Percentiles rank a stretch among this genome's conserved stretches.
phyloP scores from a whole-genome alignment of 192 early-diverging fungal genomes.

The Coemansia sp. region DNA sequence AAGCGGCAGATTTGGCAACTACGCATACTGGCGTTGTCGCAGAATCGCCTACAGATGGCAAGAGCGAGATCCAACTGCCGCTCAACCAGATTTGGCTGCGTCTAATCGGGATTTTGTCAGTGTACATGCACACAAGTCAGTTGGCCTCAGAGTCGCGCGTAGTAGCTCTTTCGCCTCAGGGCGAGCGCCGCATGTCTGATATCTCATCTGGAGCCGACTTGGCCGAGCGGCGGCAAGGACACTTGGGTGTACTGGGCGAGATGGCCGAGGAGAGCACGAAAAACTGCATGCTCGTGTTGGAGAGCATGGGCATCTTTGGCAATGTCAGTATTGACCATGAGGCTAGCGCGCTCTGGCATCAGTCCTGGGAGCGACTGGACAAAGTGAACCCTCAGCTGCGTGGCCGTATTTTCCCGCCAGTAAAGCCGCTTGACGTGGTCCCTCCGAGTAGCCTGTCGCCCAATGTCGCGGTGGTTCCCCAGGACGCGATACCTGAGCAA shows the following conservation, averaged over 20 bases:
- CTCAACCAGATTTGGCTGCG: constrained; percentile 46
- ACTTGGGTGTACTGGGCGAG: constrained; percentile 49
- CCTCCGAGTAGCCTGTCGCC: neutral
- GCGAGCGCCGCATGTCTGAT: neutral
- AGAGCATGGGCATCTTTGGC: constrained; percentile 46
- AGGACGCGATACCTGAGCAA: neutral
- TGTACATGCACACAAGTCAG: constrained; percentile 46
- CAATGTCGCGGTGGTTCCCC: neutral
- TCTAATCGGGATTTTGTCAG: constrained; percentile 33
- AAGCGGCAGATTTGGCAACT: neutral
- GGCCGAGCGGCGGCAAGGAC: constrained; percentile 25
- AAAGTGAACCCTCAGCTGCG: constrained; percentile 46
- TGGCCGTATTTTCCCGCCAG: constrained; percentile 31
- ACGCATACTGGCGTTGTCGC: constrained; percentile 2
- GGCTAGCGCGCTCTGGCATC: constrained; percentile 26
- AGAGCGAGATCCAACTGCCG: constrained; percentile 8
- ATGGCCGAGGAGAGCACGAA: constrained; percentile 55
- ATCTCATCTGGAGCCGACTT: neutral
- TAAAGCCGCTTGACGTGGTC: constrained; percentile 7
- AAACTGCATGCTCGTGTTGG: constrained; percentile 54
- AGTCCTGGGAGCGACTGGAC: constrained; percentile 42
- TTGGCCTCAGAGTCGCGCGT: constrained; percentile 30
- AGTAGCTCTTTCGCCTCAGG: constrained; percentile 5
- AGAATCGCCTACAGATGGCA: constrained; percentile 1
- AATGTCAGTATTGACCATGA: constrained; percentile 12